Percentiles rank a stretch among this genome's conserved stretches.
phyloP scores from a whole-genome alignment of 331 rosid genomes.

The Malus hybrid region DNA sequence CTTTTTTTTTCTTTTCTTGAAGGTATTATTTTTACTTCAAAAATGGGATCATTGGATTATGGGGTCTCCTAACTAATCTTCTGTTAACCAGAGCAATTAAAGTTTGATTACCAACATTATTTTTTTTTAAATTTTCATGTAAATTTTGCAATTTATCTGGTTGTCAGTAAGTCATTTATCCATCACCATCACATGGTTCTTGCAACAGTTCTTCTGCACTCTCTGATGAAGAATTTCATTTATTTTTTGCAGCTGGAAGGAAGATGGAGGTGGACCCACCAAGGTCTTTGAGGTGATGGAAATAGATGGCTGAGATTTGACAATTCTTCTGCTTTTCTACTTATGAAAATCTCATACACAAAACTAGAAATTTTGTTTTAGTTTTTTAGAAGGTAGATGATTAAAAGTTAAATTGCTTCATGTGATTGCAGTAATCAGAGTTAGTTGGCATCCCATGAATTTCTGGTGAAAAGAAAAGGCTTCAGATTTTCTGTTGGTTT shows the following conservation, averaged over 20 bases:
- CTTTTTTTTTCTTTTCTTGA: too few species aligned
- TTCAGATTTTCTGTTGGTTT: background rate
- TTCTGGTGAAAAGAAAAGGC: constrained; percentile 3
- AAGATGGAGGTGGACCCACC: constrained; percentile 33
- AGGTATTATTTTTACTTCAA: background rate
- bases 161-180: too few species aligned
- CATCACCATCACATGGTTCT: background rate
- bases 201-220: background rate
- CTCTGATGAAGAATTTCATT: constrained; percentile 15
- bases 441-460: constrained; percentile 13
- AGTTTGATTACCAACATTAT: background rate
- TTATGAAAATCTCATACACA: background rate
- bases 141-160: too few species aligned
- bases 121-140: too few species aligned
- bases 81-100: background rate
- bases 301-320: constrained; percentile 22
- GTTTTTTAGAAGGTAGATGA: background rate
- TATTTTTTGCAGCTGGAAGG: constrained; percentile 26
- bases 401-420: constrained; percentile 8
- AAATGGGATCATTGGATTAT: background rate
- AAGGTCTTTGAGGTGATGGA: constrained; percentile 3
- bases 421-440: constrained; percentile 30
- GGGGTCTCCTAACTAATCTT: background rate
- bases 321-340: constrained; percentile 9
- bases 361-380: background rate